A percentile compares a stretch with the other conserved stretches of the same genome.
These are phyloP conservation scores for Epichloe coenophiala DNA, from an alignment of 2,329 filamentous ascomycete species.

Conservation along the genomic window DNA sequence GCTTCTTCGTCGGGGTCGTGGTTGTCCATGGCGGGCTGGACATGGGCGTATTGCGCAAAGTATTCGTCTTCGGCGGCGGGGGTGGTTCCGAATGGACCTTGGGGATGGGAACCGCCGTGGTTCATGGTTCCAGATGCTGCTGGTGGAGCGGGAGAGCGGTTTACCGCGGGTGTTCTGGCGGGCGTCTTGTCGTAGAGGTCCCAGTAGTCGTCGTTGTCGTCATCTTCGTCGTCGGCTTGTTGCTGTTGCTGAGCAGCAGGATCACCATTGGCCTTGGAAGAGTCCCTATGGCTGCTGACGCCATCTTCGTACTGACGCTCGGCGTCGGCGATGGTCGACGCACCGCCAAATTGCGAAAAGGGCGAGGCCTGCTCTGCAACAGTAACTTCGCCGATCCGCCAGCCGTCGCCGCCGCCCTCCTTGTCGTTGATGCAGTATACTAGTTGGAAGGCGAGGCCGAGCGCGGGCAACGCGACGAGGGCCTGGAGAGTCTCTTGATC, in stretches of 20 bases:
- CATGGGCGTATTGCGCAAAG: constrained; percentile 61
- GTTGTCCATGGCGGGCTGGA: constrained; percentile 69
- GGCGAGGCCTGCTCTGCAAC: constrained; percentile 43
- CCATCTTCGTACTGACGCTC: constrained; percentile 38
- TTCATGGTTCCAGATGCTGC: constrained; percentile 15
- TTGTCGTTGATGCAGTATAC: constrained; percentile 57
- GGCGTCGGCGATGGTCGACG: constrained; percentile 41
- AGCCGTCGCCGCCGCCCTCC: constrained; percentile 47
- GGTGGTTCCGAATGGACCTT: constrained; percentile 10
- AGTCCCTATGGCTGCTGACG: constrained; percentile 12
- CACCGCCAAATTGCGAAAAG: constrained; percentile 39
- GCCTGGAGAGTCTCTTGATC: constrained; percentile 66
- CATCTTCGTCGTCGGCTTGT: constrained; percentile 1
- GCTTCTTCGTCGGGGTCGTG: constrained; percentile 65
- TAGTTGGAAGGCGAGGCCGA: constrained; percentile 50
- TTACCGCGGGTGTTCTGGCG: constrained; percentile 45
- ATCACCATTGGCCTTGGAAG: constrained; percentile 6
- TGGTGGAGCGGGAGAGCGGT: constrained; percentile 48
- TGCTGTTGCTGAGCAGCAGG: constrained; percentile 2
- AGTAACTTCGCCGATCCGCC: constrained; percentile 60
- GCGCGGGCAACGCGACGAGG: constrained; percentile 45
- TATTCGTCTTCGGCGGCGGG: constrained; percentile 53
- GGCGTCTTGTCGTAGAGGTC: constrained; percentile 63
- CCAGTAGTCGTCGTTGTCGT: constrained; percentile 62
- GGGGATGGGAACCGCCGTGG: constrained; percentile 5